These are phyloP conservation scores for Ceratobasidium sp. DNA, from an alignment of 1,284 basidiomycete genomes.

Conservation along the genomic window DNA sequence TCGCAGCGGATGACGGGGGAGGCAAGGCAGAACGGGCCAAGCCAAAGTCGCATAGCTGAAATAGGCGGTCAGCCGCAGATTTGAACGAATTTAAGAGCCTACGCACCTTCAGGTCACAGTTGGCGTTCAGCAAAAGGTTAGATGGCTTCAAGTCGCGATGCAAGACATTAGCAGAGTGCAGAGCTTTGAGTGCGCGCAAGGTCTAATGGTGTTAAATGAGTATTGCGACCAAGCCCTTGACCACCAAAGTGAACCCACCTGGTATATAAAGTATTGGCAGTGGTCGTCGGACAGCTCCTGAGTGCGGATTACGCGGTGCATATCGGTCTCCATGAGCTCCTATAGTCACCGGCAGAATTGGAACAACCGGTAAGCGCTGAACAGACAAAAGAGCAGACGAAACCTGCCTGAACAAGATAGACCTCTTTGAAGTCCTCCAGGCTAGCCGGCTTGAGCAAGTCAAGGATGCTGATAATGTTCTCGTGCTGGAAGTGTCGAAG, in stretches of 20 bases:
- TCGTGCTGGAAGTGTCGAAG: constrained; percentile 89
- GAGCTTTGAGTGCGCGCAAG: constrained; percentile 89
- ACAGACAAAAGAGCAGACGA: constrained; percentile 53
- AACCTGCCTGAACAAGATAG: constrained; percentile 68
- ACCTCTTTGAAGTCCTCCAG: constrained; percentile 94
- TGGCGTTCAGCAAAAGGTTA: constrained; percentile 92
- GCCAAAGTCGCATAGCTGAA: constrained; percentile 76
- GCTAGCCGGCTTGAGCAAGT: constrained; percentile 89
- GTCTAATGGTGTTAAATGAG: constrained; percentile 58
- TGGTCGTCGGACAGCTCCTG: constrained; percentile 89
- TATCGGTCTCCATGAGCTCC: constrained; percentile 78
- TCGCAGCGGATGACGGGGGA: constrained; percentile 79
- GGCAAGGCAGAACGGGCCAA: constrained; percentile 86
- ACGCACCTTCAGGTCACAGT: constrained; percentile 89
- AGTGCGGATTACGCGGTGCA: constrained; percentile 76
- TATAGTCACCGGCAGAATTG: constrained; percentile 79
- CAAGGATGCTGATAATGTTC: constrained; percentile 94
- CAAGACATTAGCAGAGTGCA: constrained; percentile 93
- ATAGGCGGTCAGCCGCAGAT: constrained; percentile 82
- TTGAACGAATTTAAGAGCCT: constrained; percentile 73
- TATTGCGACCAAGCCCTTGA: constrained; percentile 42
- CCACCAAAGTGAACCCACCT: constrained; percentile 59
- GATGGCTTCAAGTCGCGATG: constrained; percentile 96
- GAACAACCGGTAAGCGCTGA: constrained; percentile 50
- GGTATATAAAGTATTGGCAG: constrained; percentile 94